Evolutionary conservation across 192 early-diverging fungal species (phyloP).

Genomic region (Coemansia sp.): DNA sequence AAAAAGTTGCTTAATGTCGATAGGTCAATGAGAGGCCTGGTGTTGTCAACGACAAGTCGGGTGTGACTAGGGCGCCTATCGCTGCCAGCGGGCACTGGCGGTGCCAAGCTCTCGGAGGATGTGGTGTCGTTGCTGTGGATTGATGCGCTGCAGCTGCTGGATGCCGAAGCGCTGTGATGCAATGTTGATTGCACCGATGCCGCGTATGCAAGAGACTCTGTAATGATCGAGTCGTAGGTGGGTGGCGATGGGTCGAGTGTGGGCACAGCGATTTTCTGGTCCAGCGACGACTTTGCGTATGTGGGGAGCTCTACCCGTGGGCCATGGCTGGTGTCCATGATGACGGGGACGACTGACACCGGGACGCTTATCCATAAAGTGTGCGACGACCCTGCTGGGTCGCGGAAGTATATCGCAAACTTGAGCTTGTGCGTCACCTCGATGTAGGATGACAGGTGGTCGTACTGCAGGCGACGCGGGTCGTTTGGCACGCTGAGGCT

Average conservation of each 20-base stretch:
- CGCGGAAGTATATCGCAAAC: constrained; percentile 47
- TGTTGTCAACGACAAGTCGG: constrained; percentile 18
- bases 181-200: not conserved
- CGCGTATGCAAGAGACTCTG: constrained; percentile 13
- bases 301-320: constrained; percentile 34
- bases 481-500: constrained; percentile 34
- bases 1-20: constrained; percentile 31
- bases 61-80: constrained; percentile 4
- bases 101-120: not conserved
- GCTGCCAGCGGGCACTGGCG: not conserved
- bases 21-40: constrained; percentile 30
- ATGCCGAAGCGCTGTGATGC: not conserved
- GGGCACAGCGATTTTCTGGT: constrained; percentile 27
- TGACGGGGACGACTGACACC: constrained; percentile 42
- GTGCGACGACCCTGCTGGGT: constrained; percentile 30
- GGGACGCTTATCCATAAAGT: constrained; percentile 54
- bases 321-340: constrained; percentile 21
- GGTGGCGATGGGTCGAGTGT: constrained; percentile 34
- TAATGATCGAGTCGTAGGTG: constrained; percentile 34
- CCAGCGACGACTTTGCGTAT: constrained; percentile 41
- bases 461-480: constrained; percentile 42
- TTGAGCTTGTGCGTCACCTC: constrained; percentile 54
- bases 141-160: constrained; percentile 1
- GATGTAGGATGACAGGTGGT: constrained; percentile 49
- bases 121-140: not conserved